Evolutionary conservation across 768 basidiomycete species (phyloP), one percentile per base, ranked within the genome.

Genomic region (Leccinum imitatum): DNA sequence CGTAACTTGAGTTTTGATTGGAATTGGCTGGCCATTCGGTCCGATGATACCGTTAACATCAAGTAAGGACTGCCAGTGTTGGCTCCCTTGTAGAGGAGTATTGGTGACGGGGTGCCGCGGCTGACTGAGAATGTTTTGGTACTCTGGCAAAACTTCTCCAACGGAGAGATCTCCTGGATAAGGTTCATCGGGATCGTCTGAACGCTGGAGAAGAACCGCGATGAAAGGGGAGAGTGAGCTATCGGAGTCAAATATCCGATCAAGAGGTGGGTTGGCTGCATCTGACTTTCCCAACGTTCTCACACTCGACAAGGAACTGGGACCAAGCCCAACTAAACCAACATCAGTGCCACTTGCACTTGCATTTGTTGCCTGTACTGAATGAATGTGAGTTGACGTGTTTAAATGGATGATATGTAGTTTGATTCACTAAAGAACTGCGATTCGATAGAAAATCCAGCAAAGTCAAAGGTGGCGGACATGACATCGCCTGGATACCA

Each of bases 31-130:
- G 6, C 85, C 85, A 57, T 86, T 79, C 0, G 87, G 86, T 2
- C 85, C 88, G 23, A 85, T 79, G 56, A 90, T 75, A 1, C 85
- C 85, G 61, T 87, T 74, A 11, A 77, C 71, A 63, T 90, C 90
- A 8, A 89, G 77, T 25, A 87, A 72, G 0, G 84, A 75, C 63
- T 86, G 84, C 77, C 87, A 89, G 64, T 90, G 87, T 67, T 89
- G 88, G 57, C 80, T 75, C 15, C 71, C 75, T 4, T 67, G 53
- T 3, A 73, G 62, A 19, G 77, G 63, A 6, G 80, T 72, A 15
- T 67, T 61, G 2, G 79, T 74, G 41, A 90, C 84, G 10, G 77
- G 62, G 30, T 87, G 78, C 61, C 78, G 78, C 3, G 84, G 80
- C 64, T 86, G 79, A 33, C 74, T 72, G 13, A 78, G 74, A 58